Conservation (phyloP, 352 stramenopile genomes). For the Phytophthora sansomeana region DNA sequence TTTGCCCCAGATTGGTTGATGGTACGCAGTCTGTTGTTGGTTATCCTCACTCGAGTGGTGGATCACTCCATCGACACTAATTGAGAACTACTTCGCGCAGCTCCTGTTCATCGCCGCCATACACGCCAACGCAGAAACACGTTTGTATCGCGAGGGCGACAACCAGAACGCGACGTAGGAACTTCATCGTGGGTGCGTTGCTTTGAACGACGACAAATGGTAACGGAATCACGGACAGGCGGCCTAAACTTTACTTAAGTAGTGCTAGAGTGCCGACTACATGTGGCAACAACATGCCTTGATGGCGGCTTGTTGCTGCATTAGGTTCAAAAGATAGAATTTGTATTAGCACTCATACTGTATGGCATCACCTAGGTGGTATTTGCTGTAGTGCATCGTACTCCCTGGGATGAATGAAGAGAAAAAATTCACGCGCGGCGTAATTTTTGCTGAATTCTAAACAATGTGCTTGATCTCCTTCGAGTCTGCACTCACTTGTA, state of each 20-base stretch:
- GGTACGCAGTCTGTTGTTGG: background rate
- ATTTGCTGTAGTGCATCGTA: slow-evolving; percentile 9
- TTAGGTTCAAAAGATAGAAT: background rate
- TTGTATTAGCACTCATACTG: slow-evolving; percentile 20
- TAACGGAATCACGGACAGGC: background rate
- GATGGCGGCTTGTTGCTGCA: too few species aligned
- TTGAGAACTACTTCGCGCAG: slow-evolving; percentile 27
- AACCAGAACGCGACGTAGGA: background rate
- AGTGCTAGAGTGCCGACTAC: background rate
- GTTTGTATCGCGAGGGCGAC: slow-evolving; percentile 3
- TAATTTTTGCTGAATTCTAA: slow-evolving; percentile 20
- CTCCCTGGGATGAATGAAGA: background rate
- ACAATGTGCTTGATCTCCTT: slow-evolving; percentile 34
- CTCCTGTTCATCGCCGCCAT: background rate
- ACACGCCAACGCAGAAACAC: slow-evolving; percentile 6
- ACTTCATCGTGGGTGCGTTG: slow-evolving; percentile 10
- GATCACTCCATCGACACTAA: slow-evolving; percentile 9
- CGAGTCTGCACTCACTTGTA: slow-evolving; percentile 9
- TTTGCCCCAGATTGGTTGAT: slow-evolving; percentile 23
- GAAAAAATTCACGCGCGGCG: slow-evolving; percentile 6
- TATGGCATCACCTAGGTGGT: slow-evolving; percentile 32
- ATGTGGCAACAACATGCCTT: too few species aligned
- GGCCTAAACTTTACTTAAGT: background rate
- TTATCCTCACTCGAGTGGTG: background rate
- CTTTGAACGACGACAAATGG: background rate